These are phyloP conservation scores for Allium cepa DNA, from an alignment of 106 monocot species.

Conservation along the genomic window DNA sequence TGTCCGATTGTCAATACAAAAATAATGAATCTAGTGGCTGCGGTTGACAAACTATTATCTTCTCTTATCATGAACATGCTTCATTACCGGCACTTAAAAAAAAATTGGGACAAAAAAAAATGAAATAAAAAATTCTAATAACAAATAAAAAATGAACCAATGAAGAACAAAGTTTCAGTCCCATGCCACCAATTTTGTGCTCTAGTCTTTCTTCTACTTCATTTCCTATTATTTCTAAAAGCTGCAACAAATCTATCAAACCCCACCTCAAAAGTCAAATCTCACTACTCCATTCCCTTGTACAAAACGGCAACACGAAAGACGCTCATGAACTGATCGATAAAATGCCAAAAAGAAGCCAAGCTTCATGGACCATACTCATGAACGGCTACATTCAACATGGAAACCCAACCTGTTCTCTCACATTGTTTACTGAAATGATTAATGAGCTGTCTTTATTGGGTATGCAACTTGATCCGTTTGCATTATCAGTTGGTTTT, in stretches of 20 bases:
- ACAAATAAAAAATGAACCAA: neutral
- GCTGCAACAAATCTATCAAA: neutral
- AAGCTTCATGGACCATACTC: too few species aligned
- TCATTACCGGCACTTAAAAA: too few species aligned
- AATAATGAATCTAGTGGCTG: too few species aligned
- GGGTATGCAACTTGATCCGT: constrained; percentile 15
- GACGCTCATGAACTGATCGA: constrained; percentile 24
- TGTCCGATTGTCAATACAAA: too few species aligned
- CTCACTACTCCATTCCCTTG: constrained; percentile 8
- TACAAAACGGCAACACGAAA: constrained; percentile 13
- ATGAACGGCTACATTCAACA: constrained; percentile 16
- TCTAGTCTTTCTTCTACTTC: constrained; percentile 1
- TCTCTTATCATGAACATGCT: too few species aligned
- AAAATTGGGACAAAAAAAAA: too few species aligned
- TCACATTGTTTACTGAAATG: constrained; percentile 18
- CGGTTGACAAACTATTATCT: too few species aligned
- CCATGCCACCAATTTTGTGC: constrained; percentile 6
- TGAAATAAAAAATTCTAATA: too few species aligned
- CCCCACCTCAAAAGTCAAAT: neutral
- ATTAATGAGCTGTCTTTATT: neutral
- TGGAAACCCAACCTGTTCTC: constrained; percentile 13
- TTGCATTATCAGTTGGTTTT: constrained; percentile 24
- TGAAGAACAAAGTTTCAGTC: neutral
- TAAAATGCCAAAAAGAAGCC: constrained; percentile 11
- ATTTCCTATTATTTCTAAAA: neutral